Base-by-base conservation (phyloP, 768 basidiomycete genomes). In the Lactifluus rugatus region DNA sequence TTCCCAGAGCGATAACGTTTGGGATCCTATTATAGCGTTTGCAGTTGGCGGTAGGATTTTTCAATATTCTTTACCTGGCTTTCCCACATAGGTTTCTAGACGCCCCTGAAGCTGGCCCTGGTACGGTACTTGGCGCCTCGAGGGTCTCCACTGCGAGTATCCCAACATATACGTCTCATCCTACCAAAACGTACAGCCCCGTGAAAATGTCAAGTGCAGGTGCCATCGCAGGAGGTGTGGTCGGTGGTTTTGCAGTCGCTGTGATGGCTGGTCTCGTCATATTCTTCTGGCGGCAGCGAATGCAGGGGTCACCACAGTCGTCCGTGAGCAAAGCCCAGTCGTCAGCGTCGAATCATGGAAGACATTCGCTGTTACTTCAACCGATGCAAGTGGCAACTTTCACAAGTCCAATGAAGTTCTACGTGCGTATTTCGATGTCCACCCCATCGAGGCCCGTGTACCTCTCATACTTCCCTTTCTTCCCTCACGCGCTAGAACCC, bases 401-500 rank as follows among this genome's bases (percentile, higher is more conserved):
- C 48, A 0, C 19, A 42, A 16, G 16, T 4, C 2, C 52, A 21
- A 21, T 54, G 52, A 60, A 21, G 21, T 8, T 55, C 26, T 60
- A 60, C 7, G 58, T 60, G 8, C 32, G 58, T 45, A 14, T 21
- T 42, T 47, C 17, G n/a, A n/a, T n/a, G n/a, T n/a, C 16, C 31
- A n/a, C 5, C 4, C n/a, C 3, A 11, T 16, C 9, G 9, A 7
- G n/a, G 41, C 41, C 19, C 8, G 13, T 32, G 2, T 19, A 7
- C 16, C 3, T 44, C n/a, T n/a, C n/a, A 31, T 31, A 31, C 13
- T 6, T n/a, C 8, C 17, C 16, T 13, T n/a, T 34, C 9, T 16
- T 2, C 7, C 19, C 19, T 13, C 6, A 8, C 10, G 41, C 34
- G 11, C 47, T n/a, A 59, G 58, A 31, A 59, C 41, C 58, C 58